Percentiles rank a stretch among this genome's conserved stretches.
Evolutionary conservation across 805 yeast genomes (phyloP).

Genomic region (Spathaspora girioi): DNA sequence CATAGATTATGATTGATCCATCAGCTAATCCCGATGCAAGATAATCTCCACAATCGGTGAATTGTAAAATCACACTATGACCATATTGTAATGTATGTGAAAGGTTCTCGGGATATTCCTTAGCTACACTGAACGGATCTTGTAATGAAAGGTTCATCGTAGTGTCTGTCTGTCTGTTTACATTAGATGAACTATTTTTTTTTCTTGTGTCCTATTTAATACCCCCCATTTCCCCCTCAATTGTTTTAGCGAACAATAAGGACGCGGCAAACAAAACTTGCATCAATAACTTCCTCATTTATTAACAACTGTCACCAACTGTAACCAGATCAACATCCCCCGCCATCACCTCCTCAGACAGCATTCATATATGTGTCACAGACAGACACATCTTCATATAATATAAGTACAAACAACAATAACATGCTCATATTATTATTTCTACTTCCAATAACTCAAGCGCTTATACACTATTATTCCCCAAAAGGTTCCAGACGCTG

Average conservation of each 20-base stretch:
- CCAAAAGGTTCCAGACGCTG: conserved; percentile 52
- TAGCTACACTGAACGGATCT: conserved; percentile 89
- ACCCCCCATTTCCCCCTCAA: neutral
- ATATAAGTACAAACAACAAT: too few relatives aligned
- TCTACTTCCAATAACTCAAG: neutral
- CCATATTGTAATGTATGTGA: conserved; percentile 66
- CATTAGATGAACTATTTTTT: neutral
- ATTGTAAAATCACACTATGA: conserved; percentile 62
- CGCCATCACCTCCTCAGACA: neutral
- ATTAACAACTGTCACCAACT: neutral
- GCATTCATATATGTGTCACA: neutral
- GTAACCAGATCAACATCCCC: neutral
- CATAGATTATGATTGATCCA: conserved; percentile 73
- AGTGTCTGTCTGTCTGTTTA: neutral
- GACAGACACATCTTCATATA: too few relatives aligned
- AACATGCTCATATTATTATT: neutral
- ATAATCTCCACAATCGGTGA: conserved; percentile 77
- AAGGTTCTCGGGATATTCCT: conserved; percentile 87
- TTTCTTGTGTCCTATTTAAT: neutral
- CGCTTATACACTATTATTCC: conserved; percentile 45
- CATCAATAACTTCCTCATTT: neutral
- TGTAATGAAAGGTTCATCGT: conserved; percentile 79
- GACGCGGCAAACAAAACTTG: too few relatives aligned
- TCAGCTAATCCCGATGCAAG: conserved; percentile 75
- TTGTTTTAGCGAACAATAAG: neutral